Evolutionary conservation across 176 grass and related monocot species (phyloP).

Genomic region (Aegilops bicornis): DNA sequence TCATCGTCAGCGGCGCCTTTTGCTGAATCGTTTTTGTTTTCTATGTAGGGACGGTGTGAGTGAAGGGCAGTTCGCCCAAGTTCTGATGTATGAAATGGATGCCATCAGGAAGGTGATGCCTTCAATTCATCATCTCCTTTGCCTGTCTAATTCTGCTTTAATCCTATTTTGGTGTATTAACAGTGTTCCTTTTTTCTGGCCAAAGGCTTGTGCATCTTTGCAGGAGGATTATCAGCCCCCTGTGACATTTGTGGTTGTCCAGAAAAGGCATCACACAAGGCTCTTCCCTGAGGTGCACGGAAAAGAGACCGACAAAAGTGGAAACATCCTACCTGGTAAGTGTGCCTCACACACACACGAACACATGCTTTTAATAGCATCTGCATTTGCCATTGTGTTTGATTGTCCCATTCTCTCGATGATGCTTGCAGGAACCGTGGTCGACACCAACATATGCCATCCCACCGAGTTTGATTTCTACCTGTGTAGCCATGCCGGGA

Average conservation of each 20-base stretch:
- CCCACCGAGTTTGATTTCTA: slow-evolving; percentile 82
- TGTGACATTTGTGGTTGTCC: slow-evolving; percentile 83
- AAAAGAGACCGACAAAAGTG: slow-evolving; percentile 52
- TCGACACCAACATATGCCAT: slow-evolving; percentile 70
- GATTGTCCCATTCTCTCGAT: not conserved
- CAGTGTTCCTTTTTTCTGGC: slow-evolving; percentile 13
- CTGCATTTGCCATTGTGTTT: not conserved
- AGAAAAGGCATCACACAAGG: slow-evolving; percentile 91
- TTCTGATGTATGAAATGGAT: slow-evolving; percentile 58
- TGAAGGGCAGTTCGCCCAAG: slow-evolving; percentile 70
- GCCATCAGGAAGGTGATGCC: slow-evolving; percentile 58
- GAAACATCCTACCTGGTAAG: slow-evolving; percentile 75
- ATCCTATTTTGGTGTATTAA: not conserved
- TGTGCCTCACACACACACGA: not conserved
- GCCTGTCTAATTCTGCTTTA: not conserved
- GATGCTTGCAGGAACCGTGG: slow-evolving; percentile 57
- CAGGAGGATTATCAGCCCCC: slow-evolving; percentile 33
- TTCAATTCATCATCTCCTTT: slow-evolving; percentile 13
- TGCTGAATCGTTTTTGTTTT: not conserved
- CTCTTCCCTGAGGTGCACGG: slow-evolving; percentile 63
- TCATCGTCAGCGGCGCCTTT: not conserved
- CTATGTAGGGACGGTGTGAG: slow-evolving; percentile 67
- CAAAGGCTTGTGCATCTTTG: slow-evolving; percentile 66
- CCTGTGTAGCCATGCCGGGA: slow-evolving; percentile 82
- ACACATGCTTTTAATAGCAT: not conserved